Base-by-base conservation (phyloP, 495 filamentous ascomycete genomes). In the Polyplosphaeria fusca region DNA sequence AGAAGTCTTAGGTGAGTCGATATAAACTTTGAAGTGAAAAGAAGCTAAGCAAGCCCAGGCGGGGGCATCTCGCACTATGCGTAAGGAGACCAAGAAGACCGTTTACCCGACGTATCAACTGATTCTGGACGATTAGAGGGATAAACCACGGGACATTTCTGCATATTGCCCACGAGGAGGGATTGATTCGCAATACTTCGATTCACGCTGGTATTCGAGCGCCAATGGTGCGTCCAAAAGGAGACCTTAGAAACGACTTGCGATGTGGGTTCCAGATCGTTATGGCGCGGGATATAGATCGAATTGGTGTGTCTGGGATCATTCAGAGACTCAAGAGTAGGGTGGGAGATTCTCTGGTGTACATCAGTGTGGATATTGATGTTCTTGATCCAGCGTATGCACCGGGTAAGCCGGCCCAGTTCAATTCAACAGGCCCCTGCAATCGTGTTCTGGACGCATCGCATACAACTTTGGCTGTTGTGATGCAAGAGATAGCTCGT, bases 141-240 rank as follows among this genome's bases (percentile, higher is more conserved):
- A 73, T 80, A 47, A 78, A 79, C 52, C 77, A 79, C 51, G 76
- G 77, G 24, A 80, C 77, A 1, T 80, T 80, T 54, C 65, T 80
- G 1, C 76, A 80, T 51, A 66, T 80, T 45, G 77, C 76, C 4
- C 77, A 79, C 46, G 77, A 79, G 66, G 77, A 80, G 67, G 77
- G 74, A 19, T 67, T 80, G 40, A 73, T 78, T 41, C 58, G 63
- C 14, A 78, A 78, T 53, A 69, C 66, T 4, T 78, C 75, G 7
- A 71, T 77, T 27, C 76, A 80, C 50, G 76, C 76, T 18, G 77
- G 77, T 5, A 79, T 80, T 46, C 63, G 76, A 49, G 76, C 71
- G 25, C 77, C 77, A 11, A 61, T 80, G 14, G 32, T 65, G 5
- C 68, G 71, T 4, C 65, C 57, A 4, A 73, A 73, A 54, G 75